Evolutionary conservation across 208 protist species (phyloP).

Genomic region (Leishmania guyanensis): DNA sequence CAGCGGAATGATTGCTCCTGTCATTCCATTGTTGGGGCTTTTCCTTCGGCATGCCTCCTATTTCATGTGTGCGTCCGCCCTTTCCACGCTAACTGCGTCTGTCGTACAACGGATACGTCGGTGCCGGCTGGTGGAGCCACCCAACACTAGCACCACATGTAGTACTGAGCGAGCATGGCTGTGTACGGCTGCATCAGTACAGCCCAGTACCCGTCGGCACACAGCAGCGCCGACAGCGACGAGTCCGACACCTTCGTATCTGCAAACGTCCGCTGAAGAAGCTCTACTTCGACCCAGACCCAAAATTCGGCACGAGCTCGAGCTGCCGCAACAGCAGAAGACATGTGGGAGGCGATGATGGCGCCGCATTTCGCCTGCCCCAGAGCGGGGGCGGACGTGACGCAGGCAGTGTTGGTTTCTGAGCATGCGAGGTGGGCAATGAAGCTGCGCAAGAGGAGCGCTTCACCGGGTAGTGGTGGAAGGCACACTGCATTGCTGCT

Average conservation of each 20-base stretch:
- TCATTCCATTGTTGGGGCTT: neutral
- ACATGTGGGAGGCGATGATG: neutral
- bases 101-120: neutral
- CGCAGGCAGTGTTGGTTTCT: neutral
- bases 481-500: neutral
- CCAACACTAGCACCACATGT: conserved; percentile 2
- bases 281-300: conserved; percentile 20
- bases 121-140: neutral
- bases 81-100: neutral
- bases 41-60: neutral
- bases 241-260: neutral
- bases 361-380: neutral
- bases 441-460: conserved; percentile 32
- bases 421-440: conserved; percentile 23
- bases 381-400: neutral
- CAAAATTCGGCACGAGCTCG: neutral
- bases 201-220: conserved; percentile 29
- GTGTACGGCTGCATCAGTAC: conserved; percentile 29
- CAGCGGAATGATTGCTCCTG: neutral
- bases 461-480: conserved; percentile 7
- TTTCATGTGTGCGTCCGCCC: neutral
- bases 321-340: conserved; percentile 9
- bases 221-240: conserved; percentile 6
- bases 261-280: neutral
- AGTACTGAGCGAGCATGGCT: conserved; percentile 26